Conservation (phyloP, 257 asterid species). For the Asclepias syriaca region DNA sequence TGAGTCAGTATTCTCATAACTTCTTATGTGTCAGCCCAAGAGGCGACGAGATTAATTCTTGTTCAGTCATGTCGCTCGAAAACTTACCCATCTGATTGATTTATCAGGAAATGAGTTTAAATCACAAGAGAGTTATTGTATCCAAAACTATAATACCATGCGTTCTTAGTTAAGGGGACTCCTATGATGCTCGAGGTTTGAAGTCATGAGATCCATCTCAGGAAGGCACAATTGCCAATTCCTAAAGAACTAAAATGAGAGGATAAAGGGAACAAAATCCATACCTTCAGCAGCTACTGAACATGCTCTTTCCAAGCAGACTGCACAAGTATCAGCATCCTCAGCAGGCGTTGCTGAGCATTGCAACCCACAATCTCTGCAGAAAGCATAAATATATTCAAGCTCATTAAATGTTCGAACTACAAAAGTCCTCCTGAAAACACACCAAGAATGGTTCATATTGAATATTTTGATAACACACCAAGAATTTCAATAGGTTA, state of each 20-base stretch:
- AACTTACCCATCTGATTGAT: neutral
- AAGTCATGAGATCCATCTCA: neutral
- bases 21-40: neutral
- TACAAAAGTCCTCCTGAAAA: neutral
- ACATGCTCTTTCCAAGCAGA: slow-evolving; percentile 90
- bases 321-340: slow-evolving; percentile 79
- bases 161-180: neutral
- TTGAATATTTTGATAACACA: neutral
- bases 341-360: slow-evolving; percentile 57
- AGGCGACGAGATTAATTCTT: neutral
- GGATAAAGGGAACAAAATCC: slow-evolving; percentile 9
- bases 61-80: neutral
- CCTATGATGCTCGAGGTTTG: neutral
- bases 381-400: slow-evolving; percentile 7
- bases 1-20: neutral
- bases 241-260: neutral
- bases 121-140: neutral
- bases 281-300: slow-evolving; percentile 81
- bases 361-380: slow-evolving; percentile 83
- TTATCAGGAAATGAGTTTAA: neutral
- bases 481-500: neutral
- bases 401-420: neutral
- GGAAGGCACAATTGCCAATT: neutral
- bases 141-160: neutral
- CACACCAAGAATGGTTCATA: neutral